Conservation (phyloP, 139 green algal genomes). For the Mychonastes homosphaera region DNA sequence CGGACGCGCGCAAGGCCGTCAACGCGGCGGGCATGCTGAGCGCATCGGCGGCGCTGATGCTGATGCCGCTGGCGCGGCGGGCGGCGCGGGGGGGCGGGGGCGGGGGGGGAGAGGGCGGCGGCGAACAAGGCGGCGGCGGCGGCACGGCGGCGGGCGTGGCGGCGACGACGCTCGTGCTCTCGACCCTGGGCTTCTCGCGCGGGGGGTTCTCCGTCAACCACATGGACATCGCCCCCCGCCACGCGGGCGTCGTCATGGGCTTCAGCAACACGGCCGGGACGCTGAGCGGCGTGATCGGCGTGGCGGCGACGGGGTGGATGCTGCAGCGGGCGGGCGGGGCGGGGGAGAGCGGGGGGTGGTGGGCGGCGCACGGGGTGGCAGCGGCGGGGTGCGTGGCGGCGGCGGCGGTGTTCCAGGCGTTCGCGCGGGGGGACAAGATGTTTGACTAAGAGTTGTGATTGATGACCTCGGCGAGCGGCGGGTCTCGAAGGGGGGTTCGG, state of each 20-base stretch:
- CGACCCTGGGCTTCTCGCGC: conserved; percentile 55
- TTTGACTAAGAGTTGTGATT: conserved; percentile 46
- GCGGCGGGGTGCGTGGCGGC: conserved; percentile 51
- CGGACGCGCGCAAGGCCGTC: conserved; percentile 65
- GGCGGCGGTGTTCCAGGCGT: conserved; percentile 59
- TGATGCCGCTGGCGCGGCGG: conserved; percentile 52
- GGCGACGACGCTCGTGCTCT: conserved; percentile 38
- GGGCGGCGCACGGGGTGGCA: conserved; percentile 39
- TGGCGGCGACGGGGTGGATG: conserved; percentile 77
- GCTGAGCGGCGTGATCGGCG: conserved; percentile 77
- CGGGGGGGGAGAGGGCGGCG: too few species aligned
- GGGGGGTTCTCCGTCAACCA: conserved; percentile 95
- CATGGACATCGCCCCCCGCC: conserved; percentile 94
- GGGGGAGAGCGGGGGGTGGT: conserved; percentile 52
- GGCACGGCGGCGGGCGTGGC: conserved; percentile 25
- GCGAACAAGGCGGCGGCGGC: too few species aligned
- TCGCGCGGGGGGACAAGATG: conserved; percentile 47
- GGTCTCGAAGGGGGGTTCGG: too few species aligned
- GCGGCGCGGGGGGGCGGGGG: too few species aligned
- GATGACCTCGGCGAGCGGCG: too few species aligned
- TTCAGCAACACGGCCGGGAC: conserved; percentile 82
- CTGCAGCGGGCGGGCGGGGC: conserved; percentile 58
- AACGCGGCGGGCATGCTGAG: conserved; percentile 74
- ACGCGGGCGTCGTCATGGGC: conserved; percentile 91
- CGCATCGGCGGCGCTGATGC: conserved; percentile 43